Percentiles rank a stretch among this genome's conserved stretches.
Evolutionary conservation across 768 basidiomycete genomes (phyloP).

Genomic region (Suillus alpinus): DNA sequence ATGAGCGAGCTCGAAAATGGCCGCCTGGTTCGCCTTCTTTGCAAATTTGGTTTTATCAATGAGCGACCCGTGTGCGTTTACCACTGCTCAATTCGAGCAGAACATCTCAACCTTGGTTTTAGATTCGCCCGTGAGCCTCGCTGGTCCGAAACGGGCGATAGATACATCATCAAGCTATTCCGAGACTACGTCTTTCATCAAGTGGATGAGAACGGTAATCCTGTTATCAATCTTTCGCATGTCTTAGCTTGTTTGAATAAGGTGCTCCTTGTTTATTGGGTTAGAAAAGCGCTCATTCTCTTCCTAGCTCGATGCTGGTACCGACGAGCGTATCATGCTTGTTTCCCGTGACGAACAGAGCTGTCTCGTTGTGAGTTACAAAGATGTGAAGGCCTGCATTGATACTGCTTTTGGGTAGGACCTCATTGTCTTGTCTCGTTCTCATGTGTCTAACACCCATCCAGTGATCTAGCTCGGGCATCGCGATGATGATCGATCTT

Average conservation of each 20-base stretch:
- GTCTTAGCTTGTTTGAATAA: conserved; percentile 94
- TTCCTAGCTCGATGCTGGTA: conserved; percentile 81
- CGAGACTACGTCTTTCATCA: conserved; percentile 98
- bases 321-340: conserved; percentile 94
- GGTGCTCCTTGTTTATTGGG: conserved; percentile 39
- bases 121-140: conserved; percentile 94
- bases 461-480: conserved; percentile 45
- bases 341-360: conserved; percentile 94
- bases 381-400: conserved; percentile 84
- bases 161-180: conserved; percentile 98
- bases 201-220: conserved; percentile 86
- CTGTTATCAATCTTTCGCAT: conserved; percentile 86
- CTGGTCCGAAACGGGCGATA: conserved; percentile 98
- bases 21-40: conserved; percentile 80
- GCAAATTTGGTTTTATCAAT: conserved; percentile 98
- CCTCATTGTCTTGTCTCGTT: not conserved
- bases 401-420: conserved; percentile 79
- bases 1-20: conserved; percentile 92
- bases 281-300: not conserved
- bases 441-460: not conserved
- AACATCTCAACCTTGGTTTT: conserved; percentile 3
- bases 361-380: conserved; percentile 90
- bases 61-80: conserved; percentile 91
- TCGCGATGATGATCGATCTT: conserved; percentile 17
- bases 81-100: not conserved